Evolutionary conservation across 2,329 filamentous ascomycete genomes (phyloP), one percentile per base, ranked within the genome.

Genomic region (Penicillium sp.): DNA sequence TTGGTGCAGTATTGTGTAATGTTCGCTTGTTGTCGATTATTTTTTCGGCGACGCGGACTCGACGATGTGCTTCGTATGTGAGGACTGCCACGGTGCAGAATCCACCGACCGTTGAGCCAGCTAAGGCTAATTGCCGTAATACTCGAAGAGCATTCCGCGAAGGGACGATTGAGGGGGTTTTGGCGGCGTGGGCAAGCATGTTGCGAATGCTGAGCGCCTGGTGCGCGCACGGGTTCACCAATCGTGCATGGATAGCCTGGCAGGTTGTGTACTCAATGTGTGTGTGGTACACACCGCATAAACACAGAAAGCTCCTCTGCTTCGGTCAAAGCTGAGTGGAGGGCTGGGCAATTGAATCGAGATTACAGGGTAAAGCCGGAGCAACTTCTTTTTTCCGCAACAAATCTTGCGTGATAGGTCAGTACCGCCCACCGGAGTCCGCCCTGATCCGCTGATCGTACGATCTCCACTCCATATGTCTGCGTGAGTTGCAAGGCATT

Each of bases 101-200:
- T 36, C 75, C 68, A 8, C 75, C 73, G 22, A 75, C 67, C 2
- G 74, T 67, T 59, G 74, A 63, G 5, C 70, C 69, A 5, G 70
- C 67, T n/a, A 72, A 61, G 16, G 70, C 70, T 34, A 72, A 52
- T 48, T 65, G 62, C 16, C 70, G 69, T n/a, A 72, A 71, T 10
- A 72, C 70, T 55, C 74, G 74, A 18, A 78, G 67, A 41, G 75
- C 75, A 66, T 75, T 75, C 55, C 74, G 74, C 22, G 76, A 78
- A 22, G 76, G 76, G 36, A 77, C 70, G 50, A 68, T 59, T 18
- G 72, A 61, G 36, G 63, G 60, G 47, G 61, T 56, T 48, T 61
- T 64, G 47, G 63, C 55, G 55, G 71, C 61, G 55, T 69, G 68
- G 38, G 68, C 50, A 48, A 72, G 66, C 67, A 75, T 75, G 50